These are phyloP conservation scores for Ceratopteris richardii DNA, from an alignment of 75 land plant genomes.

Conservation along the genomic window DNA sequence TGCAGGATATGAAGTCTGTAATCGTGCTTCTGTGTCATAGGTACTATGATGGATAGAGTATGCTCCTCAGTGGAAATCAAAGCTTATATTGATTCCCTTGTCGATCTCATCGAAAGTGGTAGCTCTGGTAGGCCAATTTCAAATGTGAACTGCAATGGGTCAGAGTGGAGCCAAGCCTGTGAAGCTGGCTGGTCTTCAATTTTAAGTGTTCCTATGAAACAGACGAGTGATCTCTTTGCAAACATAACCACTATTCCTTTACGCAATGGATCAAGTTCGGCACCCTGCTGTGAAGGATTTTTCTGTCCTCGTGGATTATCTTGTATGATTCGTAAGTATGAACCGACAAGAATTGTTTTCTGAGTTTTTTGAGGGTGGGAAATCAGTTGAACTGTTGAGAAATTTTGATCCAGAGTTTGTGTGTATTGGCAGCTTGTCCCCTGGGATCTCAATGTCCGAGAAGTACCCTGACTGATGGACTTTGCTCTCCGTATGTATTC, in stretches of 20 bases:
- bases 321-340: slow-evolving; percentile 93
- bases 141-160: slow-evolving; percentile 69
- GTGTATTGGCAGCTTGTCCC: slow-evolving; percentile 65
- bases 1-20: not conserved
- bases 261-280: slow-evolving; percentile 29
- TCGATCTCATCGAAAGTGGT: not conserved
- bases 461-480: slow-evolving; percentile 54
- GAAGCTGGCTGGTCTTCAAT: slow-evolving; percentile 71
- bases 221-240: slow-evolving; percentile 20
- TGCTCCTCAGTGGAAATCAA: slow-evolving; percentile 63
- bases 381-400: not conserved
- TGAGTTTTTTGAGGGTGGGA: not conserved
- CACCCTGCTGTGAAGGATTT: slow-evolving; percentile 86
- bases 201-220: slow-evolving; percentile 9
- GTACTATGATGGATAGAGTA: slow-evolving; percentile 37
- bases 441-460: slow-evolving; percentile 80
- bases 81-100: slow-evolving; percentile 44
- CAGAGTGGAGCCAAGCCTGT: slow-evolving; percentile 70
- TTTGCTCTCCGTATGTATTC: slow-evolving; percentile 76
- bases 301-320: slow-evolving; percentile 88
- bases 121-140: slow-evolving; percentile 9
- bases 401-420: not conserved
- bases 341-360: not conserved
- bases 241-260: slow-evolving; percentile 28
- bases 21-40: slow-evolving; percentile 12